Evolutionary conservation across 495 filamentous ascomycete species (phyloP).

Genomic region (Cercophora sp.): DNA sequence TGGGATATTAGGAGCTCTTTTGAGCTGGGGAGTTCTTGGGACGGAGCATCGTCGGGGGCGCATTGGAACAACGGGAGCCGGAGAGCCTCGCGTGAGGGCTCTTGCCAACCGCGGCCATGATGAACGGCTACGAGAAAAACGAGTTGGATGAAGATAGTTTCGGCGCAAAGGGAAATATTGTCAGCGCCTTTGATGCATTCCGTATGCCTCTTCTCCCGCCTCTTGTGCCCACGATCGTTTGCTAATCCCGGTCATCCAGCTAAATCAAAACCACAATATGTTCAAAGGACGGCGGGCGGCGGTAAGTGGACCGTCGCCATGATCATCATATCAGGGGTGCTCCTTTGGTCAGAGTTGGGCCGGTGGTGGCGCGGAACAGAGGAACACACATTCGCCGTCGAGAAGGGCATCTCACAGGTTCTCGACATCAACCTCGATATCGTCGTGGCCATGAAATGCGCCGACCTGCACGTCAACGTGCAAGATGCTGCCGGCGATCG

Average conservation of each 20-base stretch:
- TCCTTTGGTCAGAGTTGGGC: slow-evolving; percentile 70
- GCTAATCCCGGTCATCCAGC: slow-evolving; percentile 48
- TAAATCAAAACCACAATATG: slow-evolving; percentile 93
- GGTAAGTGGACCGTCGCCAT: slow-evolving; percentile 92
- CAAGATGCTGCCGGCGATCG: slow-evolving; percentile 93
- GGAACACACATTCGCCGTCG: slow-evolving; percentile 85
- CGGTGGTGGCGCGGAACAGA: slow-evolving; percentile 83
- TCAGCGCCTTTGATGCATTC: slow-evolving; percentile 94
- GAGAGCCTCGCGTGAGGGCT: too few relatives aligned
- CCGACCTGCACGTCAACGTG: slow-evolving; percentile 88
- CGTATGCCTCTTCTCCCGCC: slow-evolving; percentile 55
- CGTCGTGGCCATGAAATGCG: slow-evolving; percentile 86
- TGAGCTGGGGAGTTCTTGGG: too few relatives aligned
- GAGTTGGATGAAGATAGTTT: slow-evolving; percentile 74
- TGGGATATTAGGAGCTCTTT: too few relatives aligned
- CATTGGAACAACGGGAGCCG: too few relatives aligned
- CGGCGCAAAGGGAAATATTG: slow-evolving; percentile 63
- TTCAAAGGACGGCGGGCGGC: slow-evolving; percentile 72
- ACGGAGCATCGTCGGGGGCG: too few relatives aligned
- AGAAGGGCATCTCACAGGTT: slow-evolving; percentile 81
- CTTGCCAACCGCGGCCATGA: slow-evolving; percentile 23
- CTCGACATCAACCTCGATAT: slow-evolving; percentile 96
- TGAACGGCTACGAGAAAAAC: slow-evolving; percentile 61
- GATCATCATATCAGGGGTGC: slow-evolving; percentile 62
- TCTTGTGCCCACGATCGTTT: neutral